A percentile compares a stretch with the other conserved stretches of the same genome.
phyloP scores from a whole-genome alignment of 2,329 filamentous ascomycete species.

The Triangularia verruculosa region DNA sequence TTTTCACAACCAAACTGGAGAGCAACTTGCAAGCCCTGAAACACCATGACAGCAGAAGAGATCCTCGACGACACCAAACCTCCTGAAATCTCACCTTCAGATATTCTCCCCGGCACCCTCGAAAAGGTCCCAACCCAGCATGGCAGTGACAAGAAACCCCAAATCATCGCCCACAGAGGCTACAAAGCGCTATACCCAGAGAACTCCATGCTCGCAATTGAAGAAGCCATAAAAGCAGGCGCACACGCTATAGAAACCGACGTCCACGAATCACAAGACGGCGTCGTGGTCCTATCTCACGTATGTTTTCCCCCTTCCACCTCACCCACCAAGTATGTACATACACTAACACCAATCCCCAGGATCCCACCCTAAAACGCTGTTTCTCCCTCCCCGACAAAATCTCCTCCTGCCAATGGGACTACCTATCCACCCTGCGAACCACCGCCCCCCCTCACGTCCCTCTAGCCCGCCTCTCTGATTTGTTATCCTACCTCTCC shows the following conservation, averaged over 20 bases:
- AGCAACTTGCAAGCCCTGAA: neutral
- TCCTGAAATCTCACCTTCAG: neutral
- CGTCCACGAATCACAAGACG: slow-evolving; percentile 76
- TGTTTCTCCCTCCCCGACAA: slow-evolving; percentile 75
- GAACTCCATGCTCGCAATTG: slow-evolving; percentile 80
- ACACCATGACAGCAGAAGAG: neutral
- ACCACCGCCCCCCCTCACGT: slow-evolving; percentile 67
- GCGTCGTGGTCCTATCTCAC: slow-evolving; percentile 81
- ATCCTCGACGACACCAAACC: neutral
- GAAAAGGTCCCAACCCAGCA: neutral
- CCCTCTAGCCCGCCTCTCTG: slow-evolving; percentile 68
- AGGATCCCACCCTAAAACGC: slow-evolving; percentile 74
- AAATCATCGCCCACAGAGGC: slow-evolving; percentile 75
- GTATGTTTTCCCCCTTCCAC: slow-evolving; percentile 41
- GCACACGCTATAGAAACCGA: slow-evolving; percentile 87
- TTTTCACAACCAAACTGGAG: neutral
- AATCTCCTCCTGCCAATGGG: slow-evolving; percentile 74
- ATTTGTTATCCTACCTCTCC: slow-evolving; percentile 70
- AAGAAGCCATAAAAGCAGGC: slow-evolving; percentile 67
- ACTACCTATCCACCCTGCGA: slow-evolving; percentile 63
- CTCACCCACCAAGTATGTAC: neutral
- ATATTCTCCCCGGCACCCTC: neutral
- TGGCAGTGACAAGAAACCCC: slow-evolving; percentile 39
- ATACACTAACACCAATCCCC: neutral
- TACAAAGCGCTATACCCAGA: slow-evolving; percentile 78